phyloP scores from a whole-genome alignment of 2,329 filamentous ascomycete species.

The Ophiosphaerella korrae region DNA sequence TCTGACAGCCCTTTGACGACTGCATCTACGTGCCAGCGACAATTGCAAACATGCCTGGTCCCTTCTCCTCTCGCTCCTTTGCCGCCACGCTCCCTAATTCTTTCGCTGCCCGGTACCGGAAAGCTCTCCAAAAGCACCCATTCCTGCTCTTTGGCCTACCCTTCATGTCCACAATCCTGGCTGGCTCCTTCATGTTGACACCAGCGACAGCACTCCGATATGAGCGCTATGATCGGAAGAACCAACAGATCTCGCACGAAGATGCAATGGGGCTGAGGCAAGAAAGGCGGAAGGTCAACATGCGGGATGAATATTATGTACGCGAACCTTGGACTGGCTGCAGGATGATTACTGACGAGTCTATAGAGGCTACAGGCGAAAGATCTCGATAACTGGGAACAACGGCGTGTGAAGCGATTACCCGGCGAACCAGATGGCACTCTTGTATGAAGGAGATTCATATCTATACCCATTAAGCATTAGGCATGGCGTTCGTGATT shows the following conservation, averaged over 20 bases:
- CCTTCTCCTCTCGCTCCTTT: constrained; percentile 66
- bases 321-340: constrained; percentile 44
- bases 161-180: constrained; percentile 87
- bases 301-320: constrained; percentile 87
- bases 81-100: constrained; percentile 61
- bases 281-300: constrained; percentile 72
- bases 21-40: neutral
- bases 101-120: constrained; percentile 77
- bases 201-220: constrained; percentile 93
- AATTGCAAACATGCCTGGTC: constrained; percentile 55
- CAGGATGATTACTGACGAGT: constrained; percentile 11
- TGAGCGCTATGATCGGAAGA: constrained; percentile 88
- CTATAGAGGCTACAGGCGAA: constrained; percentile 78
- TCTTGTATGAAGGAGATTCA: constrained; percentile 48
- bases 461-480: neutral
- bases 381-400: constrained; percentile 95
- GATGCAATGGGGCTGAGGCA: constrained; percentile 84
- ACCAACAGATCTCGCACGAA: constrained; percentile 81
- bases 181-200: constrained; percentile 90
- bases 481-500: neutral
- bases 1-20: neutral
- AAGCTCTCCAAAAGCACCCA: constrained; percentile 74
- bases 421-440: constrained; percentile 89
- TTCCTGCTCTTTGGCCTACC: constrained; percentile 94
- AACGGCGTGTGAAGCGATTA: constrained; percentile 88